These are phyloP conservation scores for Cyclaneusma minus DNA, from an alignment of 2,329 filamentous ascomycete genomes.

Conservation along the genomic window DNA sequence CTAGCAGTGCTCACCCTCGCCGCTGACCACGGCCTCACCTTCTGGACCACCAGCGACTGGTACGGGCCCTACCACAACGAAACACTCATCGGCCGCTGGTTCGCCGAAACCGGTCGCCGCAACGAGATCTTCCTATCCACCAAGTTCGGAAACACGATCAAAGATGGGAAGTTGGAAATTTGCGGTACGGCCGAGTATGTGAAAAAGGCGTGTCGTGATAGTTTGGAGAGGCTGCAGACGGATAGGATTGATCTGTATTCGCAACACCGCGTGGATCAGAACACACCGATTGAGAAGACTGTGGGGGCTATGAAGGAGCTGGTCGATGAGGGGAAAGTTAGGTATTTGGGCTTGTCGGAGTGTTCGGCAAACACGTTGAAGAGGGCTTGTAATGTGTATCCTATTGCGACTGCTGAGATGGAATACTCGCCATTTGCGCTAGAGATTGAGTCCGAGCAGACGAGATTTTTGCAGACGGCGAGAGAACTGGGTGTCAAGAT, in stretches of 20 bases:
- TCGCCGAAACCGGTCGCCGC: slow-evolving; percentile 5
- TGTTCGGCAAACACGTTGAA: slow-evolving; percentile 3
- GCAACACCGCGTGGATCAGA: slow-evolving; percentile 23
- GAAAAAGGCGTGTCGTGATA: slow-evolving; percentile 21
- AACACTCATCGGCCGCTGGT: slow-evolving; percentile 5
- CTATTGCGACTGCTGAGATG: no score
- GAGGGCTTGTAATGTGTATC: no score
- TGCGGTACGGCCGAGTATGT: slow-evolving; percentile 20
- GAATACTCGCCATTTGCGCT: no score
- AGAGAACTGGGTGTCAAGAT: slow-evolving; percentile 26
- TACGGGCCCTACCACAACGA: slow-evolving; percentile 5
- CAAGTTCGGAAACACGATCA: slow-evolving; percentile 4
- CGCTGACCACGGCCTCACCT: slow-evolving; percentile 4
- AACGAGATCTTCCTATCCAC: slow-evolving; percentile 7
- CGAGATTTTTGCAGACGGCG: slow-evolving; percentile 23
- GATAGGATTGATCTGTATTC: slow-evolving; percentile 27
- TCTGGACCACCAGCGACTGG: slow-evolving; percentile 4
- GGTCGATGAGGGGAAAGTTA: slow-evolving; percentile 5
- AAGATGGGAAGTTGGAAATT: slow-evolving; percentile 2
- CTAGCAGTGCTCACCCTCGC: slow-evolving; percentile 5
- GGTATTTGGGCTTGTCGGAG: slow-evolving; percentile 4
- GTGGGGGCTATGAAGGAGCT: slow-evolving; percentile 24
- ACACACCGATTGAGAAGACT: slow-evolving; percentile 27
- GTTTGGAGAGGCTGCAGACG: slow-evolving; percentile 21
- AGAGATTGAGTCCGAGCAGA: slow-evolving; percentile 4